phyloP scores from a whole-genome alignment of 2,329 filamentous ascomycete genomes.

The Akanthomyces dipterigenus region DNA sequence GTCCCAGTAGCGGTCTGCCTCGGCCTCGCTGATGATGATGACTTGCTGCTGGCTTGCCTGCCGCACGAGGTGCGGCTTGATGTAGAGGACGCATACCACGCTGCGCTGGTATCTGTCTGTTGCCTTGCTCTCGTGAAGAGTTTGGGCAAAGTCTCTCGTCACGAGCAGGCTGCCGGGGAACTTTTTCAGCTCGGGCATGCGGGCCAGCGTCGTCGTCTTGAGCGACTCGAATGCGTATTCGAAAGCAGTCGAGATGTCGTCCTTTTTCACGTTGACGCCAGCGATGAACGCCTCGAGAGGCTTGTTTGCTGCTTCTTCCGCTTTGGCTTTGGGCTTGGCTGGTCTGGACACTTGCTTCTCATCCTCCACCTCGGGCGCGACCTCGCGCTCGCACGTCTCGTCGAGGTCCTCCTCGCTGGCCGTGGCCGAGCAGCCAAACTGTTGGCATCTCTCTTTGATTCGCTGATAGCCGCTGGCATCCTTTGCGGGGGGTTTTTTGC shows the following conservation, averaged over 20 bases:
- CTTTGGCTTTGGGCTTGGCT: conserved; percentile 26
- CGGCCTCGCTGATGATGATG: conserved; percentile 54
- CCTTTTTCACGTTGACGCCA: conserved; percentile 20
- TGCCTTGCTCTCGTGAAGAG: not conserved
- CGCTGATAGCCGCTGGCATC: not conserved
- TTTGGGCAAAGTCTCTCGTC: not conserved
- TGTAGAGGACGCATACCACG: not conserved
- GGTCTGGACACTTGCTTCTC: conserved; percentile 51
- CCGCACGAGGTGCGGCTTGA: not conserved
- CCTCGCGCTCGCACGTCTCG: conserved; percentile 64
- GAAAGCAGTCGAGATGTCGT: conserved; percentile 23
- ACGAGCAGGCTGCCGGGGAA: not conserved
- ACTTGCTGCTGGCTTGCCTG: conserved; percentile 18
- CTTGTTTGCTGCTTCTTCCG: conserved; percentile 34
- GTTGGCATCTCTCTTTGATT: not conserved
- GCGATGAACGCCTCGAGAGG: conserved; percentile 35
- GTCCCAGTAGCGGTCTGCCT: conserved; percentile 45
- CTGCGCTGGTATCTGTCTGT: not conserved
- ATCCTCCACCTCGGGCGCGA: conserved; percentile 56
- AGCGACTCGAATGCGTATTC: conserved; percentile 40
- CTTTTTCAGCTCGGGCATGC: not conserved
- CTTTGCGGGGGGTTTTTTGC: not conserved
- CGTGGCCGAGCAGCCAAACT: not conserved
- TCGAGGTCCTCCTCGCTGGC: conserved; percentile 30
- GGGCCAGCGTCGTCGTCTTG: conserved; percentile 29